A percentile compares a stretch with the other conserved stretches of the same genome.
Conservation (phyloP, 371 early-diverging fungal species). For the Umbelopsis sp. region DNA sequence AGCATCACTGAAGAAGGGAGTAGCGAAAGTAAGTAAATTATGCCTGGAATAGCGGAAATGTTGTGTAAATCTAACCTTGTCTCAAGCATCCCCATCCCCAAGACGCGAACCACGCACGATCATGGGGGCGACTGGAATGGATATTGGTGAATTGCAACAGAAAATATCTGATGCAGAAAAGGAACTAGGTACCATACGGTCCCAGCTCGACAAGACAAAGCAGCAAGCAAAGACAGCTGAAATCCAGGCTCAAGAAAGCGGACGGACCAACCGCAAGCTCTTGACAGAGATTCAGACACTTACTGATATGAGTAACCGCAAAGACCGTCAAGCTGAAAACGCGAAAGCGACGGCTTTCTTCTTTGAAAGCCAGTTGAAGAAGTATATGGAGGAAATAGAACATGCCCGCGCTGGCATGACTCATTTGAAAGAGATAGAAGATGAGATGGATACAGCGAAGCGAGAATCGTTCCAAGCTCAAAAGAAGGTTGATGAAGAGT, state of each 20-base stretch:
- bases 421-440: constrained; percentile 47
- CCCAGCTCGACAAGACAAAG: constrained; percentile 47
- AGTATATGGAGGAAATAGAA: constrained; percentile 55
- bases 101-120: not conserved
- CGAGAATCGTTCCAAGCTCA: constrained; percentile 41
- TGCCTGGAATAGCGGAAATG: not conserved
- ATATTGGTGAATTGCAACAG: constrained; percentile 54
- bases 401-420: constrained; percentile 52
- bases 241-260: constrained; percentile 48
- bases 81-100: not conserved
- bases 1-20: not conserved
- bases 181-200: constrained; percentile 38
- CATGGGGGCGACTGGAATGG: constrained; percentile 46
- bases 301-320: constrained; percentile 56
- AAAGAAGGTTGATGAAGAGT: constrained; percentile 36
- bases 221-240: constrained; percentile 53
- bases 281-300: constrained; percentile 54
- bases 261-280: constrained; percentile 51
- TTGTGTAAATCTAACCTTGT: not conserved
- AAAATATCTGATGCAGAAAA: constrained; percentile 49
- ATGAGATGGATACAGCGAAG: constrained; percentile 48
- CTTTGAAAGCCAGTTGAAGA: constrained; percentile 56
- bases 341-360: constrained; percentile 57
- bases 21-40: constrained; percentile 1
- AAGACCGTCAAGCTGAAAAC: constrained; percentile 56